Percentiles rank a stretch among this genome's conserved stretches.
These are phyloP conservation scores for Gossypioides kirkii DNA, from an alignment of 345 rosid genomes.

Conservation along the genomic window DNA sequence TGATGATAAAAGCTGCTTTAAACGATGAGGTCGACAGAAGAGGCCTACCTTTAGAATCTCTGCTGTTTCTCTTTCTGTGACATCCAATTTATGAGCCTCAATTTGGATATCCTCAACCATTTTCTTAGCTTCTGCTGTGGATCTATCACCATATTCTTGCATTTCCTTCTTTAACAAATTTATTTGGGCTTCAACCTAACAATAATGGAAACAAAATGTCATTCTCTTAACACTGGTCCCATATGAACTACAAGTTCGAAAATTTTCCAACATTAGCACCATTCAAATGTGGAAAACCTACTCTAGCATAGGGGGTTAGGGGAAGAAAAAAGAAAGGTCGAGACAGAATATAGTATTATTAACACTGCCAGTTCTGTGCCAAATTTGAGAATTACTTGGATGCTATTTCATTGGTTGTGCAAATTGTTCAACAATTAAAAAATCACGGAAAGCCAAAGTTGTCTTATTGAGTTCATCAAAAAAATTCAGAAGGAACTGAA, in stretches of 20 bases:
- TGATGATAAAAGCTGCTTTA: not conserved
- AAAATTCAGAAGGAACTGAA: not conserved
- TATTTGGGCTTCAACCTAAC: slow-evolving; percentile 51
- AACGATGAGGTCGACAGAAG: too few relatives aligned
- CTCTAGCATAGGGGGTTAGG: not conserved
- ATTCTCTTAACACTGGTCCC: slow-evolving; percentile 14
- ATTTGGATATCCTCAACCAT: slow-evolving; percentile 42
- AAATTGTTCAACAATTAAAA: not conserved
- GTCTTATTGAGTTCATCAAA: not conserved
- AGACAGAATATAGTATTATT: not conserved
- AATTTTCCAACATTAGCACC: not conserved
- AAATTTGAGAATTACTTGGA: not conserved
- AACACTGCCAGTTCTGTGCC: not conserved
- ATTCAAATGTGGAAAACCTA: not conserved
- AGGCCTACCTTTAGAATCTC: slow-evolving; percentile 53
- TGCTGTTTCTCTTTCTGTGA: slow-evolving; percentile 67
- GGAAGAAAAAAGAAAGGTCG: not conserved
- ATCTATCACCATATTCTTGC: slow-evolving; percentile 36
- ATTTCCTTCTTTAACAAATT: slow-evolving; percentile 50
- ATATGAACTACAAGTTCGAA: slow-evolving; percentile 6
- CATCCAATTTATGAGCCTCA: slow-evolving; percentile 47
- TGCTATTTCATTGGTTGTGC: not conserved
- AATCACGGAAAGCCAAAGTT: not conserved
- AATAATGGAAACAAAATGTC: slow-evolving; percentile 8
- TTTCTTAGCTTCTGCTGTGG: slow-evolving; percentile 53